Conservation (phyloP, 192 early-diverging fungal genomes). For the Backusella psychrophila region DNA sequence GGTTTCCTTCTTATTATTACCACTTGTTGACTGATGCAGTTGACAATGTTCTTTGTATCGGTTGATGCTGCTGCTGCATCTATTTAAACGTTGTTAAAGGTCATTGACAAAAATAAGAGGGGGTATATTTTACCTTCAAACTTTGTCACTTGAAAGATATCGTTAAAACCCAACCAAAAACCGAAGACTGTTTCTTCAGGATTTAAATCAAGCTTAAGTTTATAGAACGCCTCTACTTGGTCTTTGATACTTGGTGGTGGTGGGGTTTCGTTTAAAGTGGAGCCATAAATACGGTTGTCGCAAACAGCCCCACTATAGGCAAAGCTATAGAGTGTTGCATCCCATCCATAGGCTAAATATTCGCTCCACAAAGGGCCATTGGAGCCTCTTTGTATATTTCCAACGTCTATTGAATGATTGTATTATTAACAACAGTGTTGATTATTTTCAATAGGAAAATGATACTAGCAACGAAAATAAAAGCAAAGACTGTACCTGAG, state of each 20-base stretch:
- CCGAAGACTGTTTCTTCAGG: conserved; percentile 35
- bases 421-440: background rate
- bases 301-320: conserved; percentile 32
- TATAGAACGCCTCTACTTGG: conserved; percentile 34
- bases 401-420: conserved; percentile 14
- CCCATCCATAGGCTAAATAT: conserved; percentile 29
- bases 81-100: background rate
- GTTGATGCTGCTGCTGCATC: background rate
- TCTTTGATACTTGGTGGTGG: conserved; percentile 28
- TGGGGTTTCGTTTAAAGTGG: background rate
- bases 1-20: conserved; percentile 5
- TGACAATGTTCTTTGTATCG: background rate
- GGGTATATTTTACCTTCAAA: background rate
- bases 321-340: conserved; percentile 29
- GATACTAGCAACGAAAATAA: background rate
- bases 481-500: conserved; percentile 18
- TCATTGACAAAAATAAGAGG: background rate
- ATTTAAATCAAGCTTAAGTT: conserved; percentile 18
- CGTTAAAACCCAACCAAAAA: conserved; percentile 32
- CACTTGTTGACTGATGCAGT: conserved; percentile 33
- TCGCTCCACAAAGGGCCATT: conserved; percentile 38
- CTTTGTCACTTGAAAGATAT: conserved; percentile 9
- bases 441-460: background rate
- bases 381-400: conserved; percentile 16
- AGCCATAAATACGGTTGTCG: background rate